These are phyloP conservation scores for Calonectria honghensis DNA, from an alignment of 2,329 filamentous ascomycete genomes.

Conservation along the genomic window DNA sequence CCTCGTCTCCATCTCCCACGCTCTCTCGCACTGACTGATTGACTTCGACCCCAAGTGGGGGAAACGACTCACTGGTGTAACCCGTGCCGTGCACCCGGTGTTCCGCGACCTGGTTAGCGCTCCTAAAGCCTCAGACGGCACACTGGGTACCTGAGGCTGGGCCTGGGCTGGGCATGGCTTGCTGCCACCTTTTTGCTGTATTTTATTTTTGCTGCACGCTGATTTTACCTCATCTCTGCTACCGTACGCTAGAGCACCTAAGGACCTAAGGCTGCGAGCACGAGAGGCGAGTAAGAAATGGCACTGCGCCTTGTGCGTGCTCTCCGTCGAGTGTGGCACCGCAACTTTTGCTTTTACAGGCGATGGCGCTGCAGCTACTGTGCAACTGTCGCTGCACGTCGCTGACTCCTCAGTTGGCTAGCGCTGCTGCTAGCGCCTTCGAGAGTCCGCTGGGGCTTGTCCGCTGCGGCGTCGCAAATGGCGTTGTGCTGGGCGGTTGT, in stretches of 20 bases:
- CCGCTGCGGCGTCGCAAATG: slow-evolving; percentile 8
- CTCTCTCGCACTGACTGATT: slow-evolving; percentile 30
- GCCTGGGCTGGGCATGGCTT: background rate
- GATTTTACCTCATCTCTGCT: background rate
- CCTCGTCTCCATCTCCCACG: slow-evolving; percentile 9
- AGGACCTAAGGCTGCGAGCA: background rate
- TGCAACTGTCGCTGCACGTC: slow-evolving; percentile 25
- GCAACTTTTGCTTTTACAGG: slow-evolving; percentile 19
- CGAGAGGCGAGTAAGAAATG: background rate
- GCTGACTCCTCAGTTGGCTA: slow-evolving; percentile 20
- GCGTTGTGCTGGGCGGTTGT: slow-evolving; percentile 17
- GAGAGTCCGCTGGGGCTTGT: slow-evolving; percentile 25
- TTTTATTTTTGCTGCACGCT: background rate
- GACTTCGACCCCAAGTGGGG: slow-evolving; percentile 33
- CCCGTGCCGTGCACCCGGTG: slow-evolving; percentile 40
- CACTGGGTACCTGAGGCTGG: slow-evolving; percentile 21
- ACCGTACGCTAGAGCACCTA: slow-evolving; percentile 10
- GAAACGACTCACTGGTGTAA: slow-evolving; percentile 38
- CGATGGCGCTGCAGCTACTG: slow-evolving; percentile 16
- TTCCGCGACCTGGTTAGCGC: slow-evolving; percentile 37
- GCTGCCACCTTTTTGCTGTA: background rate
- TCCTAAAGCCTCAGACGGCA: slow-evolving; percentile 19
- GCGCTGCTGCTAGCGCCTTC: background rate
- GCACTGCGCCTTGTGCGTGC: background rate
- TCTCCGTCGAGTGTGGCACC: background rate